Conservation (phyloP, 179 eudicot species). For the Amaranthus tricolor region DNA sequence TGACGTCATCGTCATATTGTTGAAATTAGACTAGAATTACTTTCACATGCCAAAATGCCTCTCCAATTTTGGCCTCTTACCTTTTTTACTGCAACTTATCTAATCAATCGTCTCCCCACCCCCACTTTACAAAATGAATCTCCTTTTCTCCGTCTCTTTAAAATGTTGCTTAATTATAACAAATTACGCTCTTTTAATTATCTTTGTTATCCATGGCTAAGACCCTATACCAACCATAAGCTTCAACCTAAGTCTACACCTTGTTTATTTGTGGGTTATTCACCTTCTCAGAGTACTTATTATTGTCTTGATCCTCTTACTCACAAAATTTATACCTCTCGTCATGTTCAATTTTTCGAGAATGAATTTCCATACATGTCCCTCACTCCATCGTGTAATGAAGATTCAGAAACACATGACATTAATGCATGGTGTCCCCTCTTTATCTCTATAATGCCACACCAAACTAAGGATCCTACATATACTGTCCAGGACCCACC, state of each 20-base stretch:
- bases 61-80: neutral
- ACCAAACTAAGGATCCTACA: neutral
- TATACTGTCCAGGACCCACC: neutral
- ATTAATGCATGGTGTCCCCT: neutral
- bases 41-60: neutral
- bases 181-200: neutral
- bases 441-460: too few species aligned
- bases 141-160: neutral
- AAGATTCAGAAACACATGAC: neutral
- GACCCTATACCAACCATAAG: neutral
- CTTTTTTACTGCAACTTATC: neutral
- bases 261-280: neutral
- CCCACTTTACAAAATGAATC: neutral
- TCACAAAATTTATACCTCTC: neutral
- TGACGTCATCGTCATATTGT: neutral
- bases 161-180: neutral
- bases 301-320: neutral
- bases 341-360: neutral
- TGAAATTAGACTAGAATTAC: too few species aligned
- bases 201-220: neutral
- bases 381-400: neutral
- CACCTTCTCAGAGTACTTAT: neutral
- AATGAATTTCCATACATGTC: neutral
- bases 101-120: too few species aligned
- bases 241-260: neutral